Evolutionary conservation across 139 green algal species (phyloP).

Genomic region (Zygnema circumcarinatum): DNA sequence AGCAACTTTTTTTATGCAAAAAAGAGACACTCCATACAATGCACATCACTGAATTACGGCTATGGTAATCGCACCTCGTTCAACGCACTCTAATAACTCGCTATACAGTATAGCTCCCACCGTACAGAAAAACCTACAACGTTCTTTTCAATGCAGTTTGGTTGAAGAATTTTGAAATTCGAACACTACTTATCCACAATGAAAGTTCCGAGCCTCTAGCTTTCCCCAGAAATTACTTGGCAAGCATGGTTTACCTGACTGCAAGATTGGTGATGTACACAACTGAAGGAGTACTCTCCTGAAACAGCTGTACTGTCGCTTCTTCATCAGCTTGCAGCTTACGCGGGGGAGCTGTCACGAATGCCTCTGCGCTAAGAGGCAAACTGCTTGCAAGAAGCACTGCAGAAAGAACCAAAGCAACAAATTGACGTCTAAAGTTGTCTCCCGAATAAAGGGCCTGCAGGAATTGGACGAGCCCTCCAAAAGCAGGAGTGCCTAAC

Average conservation of each 20-base stretch:
- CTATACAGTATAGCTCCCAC: no score
- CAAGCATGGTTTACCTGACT: conserved; percentile 12
- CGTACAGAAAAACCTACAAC: no score
- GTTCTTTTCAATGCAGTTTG: no score
- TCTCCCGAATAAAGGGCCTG: not conserved
- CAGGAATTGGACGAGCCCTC: not conserved
- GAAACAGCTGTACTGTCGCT: conserved; percentile 75
- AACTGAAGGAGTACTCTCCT: conserved; percentile 69
- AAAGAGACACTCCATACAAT: no score
- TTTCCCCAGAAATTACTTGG: no score
- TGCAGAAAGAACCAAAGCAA: not conserved
- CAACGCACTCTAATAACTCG: no score
- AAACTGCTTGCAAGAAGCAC: not conserved
- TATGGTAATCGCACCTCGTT: no score
- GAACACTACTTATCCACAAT: no score
- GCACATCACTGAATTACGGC: no score
- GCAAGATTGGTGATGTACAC: conserved; percentile 84
- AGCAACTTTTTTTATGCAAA: no score
- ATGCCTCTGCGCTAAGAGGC: not conserved
- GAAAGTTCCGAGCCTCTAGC: no score
- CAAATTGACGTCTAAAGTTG: not conserved
- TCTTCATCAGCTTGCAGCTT: conserved; percentile 61
- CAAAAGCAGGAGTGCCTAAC: not conserved
- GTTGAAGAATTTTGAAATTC: no score
- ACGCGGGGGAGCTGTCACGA: conserved; percentile 26